Conservation (phyloP, 345 rosid genomes). For the Aurinia saxatilis region DNA sequence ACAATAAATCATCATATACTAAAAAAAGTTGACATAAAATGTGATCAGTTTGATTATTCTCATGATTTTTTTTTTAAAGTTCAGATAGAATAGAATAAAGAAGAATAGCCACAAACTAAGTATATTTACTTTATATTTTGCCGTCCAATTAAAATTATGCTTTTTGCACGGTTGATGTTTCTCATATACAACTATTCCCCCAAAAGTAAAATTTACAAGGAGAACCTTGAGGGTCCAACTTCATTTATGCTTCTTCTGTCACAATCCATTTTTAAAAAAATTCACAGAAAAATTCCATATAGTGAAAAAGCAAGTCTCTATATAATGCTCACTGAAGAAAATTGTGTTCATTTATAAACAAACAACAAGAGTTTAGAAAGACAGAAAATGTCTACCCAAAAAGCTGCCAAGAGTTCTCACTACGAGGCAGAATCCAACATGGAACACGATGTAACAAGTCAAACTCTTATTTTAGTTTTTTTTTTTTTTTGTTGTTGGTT, state of each 20-base stretch:
- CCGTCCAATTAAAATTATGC: conserved; percentile 15
- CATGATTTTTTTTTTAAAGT: too few species aligned
- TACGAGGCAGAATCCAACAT: conserved; percentile 27
- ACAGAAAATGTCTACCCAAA: conserved; percentile 19
- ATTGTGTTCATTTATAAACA: conserved; percentile 7
- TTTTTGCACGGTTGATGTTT: conserved; percentile 11
- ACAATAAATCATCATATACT: too few species aligned
- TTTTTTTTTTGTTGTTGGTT: background rate
- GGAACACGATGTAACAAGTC: conserved; percentile 23
- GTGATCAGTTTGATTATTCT: too few species aligned
- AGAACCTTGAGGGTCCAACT: conserved; percentile 6
- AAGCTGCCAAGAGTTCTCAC: conserved; percentile 29
- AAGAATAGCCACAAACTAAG: conserved; percentile 21
- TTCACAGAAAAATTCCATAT: too few species aligned
- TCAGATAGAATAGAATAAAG: background rate
- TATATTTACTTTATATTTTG: conserved; percentile 13
- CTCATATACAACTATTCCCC: background rate
- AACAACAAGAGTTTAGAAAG: conserved; percentile 10
- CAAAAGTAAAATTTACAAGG: conserved; percentile 5
- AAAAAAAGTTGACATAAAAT: too few species aligned
- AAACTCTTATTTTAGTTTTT: background rate
- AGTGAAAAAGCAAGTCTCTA: conserved; percentile 13
- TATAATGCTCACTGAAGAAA: conserved; percentile 10
- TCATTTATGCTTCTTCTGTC: conserved; percentile 4
- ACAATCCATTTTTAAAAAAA: background rate